Base-by-base conservation (phyloP, 2,329 filamentous ascomycete genomes). In the Xylaria arbuscula region DNA sequence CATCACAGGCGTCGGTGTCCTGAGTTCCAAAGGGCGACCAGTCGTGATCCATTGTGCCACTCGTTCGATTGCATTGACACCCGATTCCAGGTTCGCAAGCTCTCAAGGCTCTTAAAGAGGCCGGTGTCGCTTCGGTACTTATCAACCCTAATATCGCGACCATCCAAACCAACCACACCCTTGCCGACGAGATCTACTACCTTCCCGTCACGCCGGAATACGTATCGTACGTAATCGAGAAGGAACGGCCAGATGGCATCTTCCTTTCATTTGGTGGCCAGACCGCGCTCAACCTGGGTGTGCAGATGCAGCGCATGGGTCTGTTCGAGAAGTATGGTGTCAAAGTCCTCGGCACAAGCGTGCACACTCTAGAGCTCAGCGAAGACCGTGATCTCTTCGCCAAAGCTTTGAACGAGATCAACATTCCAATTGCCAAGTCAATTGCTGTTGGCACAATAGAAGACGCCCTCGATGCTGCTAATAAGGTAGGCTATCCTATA, bases 141-240 rank as follows among this genome's bases (percentile, higher is more conserved):
- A 94, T 98, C 81, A 98, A 98, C 83, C 95, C 95, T 77, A 98
- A 98, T 81, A 98, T 98, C 80, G 95, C 95, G 69, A 98, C 96
- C 67, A 98, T 98, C 78, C 95, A 98, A 84, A 98, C 95, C 76
- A 94, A 97, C 81, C 95, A 98, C 86, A 91, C 92, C 77, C 92
- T 98, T 79, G 94, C 94, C 78, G 95, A 98, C 79, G 94, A 98
- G 84, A 92, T 98, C 78, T 98, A 98, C 87, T 98, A 98, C 83
- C 91, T 98, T 45, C 96, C 96, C 65, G 94, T 99, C 76, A 99
- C 96, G 19, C 92, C 95, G 72, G 95, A 98, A 87, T 99, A 98
- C 83, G 94, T 98, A 79, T 92, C 92, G 77, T 95, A 98, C 82
- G 95, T 99, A 70, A 98, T 99, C 80, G 94, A 98, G 85, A 91